A percentile compares a stretch with the other conserved stretches of the same genome.
Conservation (phyloP, 352 stramenopile genomes). For the Pythium graminicola region DNA sequence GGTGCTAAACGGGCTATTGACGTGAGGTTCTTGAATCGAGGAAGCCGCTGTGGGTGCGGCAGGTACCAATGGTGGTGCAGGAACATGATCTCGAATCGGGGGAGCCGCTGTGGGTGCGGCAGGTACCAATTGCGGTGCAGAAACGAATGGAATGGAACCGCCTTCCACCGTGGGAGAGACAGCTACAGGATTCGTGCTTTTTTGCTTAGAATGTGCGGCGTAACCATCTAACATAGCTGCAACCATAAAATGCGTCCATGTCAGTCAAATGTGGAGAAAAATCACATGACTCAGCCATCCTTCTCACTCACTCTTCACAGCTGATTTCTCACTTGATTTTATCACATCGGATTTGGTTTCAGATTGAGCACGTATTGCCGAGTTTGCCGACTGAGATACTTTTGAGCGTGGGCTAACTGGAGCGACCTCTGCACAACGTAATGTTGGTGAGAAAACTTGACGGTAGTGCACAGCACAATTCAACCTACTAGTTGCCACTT, state of each 20-base stretch:
- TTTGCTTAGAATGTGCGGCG: no score
- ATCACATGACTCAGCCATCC: neutral
- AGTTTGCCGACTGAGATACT: neutral
- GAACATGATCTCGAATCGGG: neutral
- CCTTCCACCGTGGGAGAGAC: no score
- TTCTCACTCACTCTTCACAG: slow-evolving; percentile 10
- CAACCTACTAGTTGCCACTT: no score
- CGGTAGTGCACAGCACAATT: no score
- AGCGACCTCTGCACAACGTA: neutral
- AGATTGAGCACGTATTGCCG: no score
- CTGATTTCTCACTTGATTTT: neutral
- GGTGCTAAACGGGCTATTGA: slow-evolving; percentile 25
- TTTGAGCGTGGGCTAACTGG: neutral
- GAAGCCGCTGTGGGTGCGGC: neutral
- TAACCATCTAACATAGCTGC: no score
- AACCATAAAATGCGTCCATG: neutral
- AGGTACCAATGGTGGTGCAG: neutral
- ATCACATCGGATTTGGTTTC: no score
- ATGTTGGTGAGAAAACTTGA: no score
- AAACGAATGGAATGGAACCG: neutral
- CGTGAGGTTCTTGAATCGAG: neutral
- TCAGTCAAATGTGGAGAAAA: neutral
- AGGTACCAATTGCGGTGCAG: neutral
- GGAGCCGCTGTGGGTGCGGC: neutral
- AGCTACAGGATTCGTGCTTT: no score